Percentiles rank a stretch among this genome's conserved stretches.
Evolutionary conservation across 2,329 filamentous ascomycete genomes (phyloP).

Genomic region (Cadophora sp.): DNA sequence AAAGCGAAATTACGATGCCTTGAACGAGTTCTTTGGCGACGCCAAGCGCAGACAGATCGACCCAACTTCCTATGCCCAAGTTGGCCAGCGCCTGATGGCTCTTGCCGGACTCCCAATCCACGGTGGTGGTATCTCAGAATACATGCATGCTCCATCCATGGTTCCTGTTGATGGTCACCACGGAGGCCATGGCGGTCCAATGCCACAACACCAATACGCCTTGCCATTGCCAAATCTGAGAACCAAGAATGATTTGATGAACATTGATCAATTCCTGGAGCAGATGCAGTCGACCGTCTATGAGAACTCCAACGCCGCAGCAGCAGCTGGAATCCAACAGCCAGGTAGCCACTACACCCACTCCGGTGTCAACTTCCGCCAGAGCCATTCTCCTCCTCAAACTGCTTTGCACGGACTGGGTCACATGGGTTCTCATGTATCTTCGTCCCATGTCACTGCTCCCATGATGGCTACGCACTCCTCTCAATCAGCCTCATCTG

Average conservation of each 20-base stretch:
- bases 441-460: conserved; percentile 55
- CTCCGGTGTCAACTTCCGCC: conserved; percentile 60
- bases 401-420: conserved; percentile 41
- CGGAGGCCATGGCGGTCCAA: conserved; percentile 58
- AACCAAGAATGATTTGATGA: conserved; percentile 91
- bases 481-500: conserved; percentile 55
- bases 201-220: conserved; percentile 81
- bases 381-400: conserved; percentile 60
- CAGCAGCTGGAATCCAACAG: conserved; percentile 78
- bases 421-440: conserved; percentile 45
- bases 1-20: conserved; percentile 84
- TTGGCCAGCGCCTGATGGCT: conserved; percentile 86
- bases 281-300: conserved; percentile 97
- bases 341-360: conserved; percentile 72
- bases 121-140: conserved; percentile 60
- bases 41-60: conserved; percentile 92
- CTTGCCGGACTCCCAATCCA: conserved; percentile 75
- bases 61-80: conserved; percentile 86
- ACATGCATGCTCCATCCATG: conserved; percentile 60
- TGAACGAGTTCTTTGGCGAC: conserved; percentile 94
- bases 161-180: conserved; percentile 59
- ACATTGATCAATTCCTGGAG: conserved; percentile 93
- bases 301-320: conserved; percentile 85
- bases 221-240: conserved; percentile 87
- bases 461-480: conserved; percentile 68